Evolutionary conservation across 352 stramenopile species (phyloP).

Genomic region (Pythium phragmitis): DNA sequence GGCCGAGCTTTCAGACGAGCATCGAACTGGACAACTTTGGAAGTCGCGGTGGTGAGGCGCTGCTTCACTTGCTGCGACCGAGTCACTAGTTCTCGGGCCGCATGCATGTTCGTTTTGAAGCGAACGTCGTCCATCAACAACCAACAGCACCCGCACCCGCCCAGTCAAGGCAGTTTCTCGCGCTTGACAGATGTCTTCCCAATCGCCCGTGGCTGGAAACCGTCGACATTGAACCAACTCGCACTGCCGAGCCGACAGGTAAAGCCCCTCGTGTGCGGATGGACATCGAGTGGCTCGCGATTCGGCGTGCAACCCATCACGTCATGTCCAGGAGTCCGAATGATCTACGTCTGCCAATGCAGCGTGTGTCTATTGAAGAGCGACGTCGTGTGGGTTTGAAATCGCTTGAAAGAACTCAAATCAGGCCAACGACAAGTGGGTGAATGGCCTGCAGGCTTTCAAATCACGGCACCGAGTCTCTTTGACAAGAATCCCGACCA

Average conservation of each 20-base stretch:
- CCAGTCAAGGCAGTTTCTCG: slow-evolving; percentile 91
- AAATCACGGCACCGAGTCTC: slow-evolving; percentile 54
- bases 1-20: slow-evolving; percentile 95
- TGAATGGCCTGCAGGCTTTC: slow-evolving; percentile 77
- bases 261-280: slow-evolving; percentile 41
- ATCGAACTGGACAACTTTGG: slow-evolving; percentile 93
- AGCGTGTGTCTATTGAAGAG: not conserved
- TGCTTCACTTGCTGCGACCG: slow-evolving; percentile 93
- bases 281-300: slow-evolving; percentile 94
- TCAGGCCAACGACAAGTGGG: slow-evolving; percentile 12
- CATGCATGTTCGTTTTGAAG: slow-evolving; percentile 97
- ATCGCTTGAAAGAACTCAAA: no score
- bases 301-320: slow-evolving; percentile 92
- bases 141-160: not conserved
- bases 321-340: slow-evolving; percentile 46
- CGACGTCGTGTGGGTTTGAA: not conserved
- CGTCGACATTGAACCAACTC: slow-evolving; percentile 61
- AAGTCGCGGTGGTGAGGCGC: slow-evolving; percentile 90
- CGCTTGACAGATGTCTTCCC: slow-evolving; percentile 98
- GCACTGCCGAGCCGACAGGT: not conserved
- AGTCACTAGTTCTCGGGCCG: slow-evolving; percentile 97
- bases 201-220: slow-evolving; percentile 95
- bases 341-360: not conserved
- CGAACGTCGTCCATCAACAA: slow-evolving; percentile 90
- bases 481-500: slow-evolving; percentile 36